Evolutionary conservation across 108 stramenopile species (phyloP), one percentile per base, ranked within the genome.

Genomic region (Skeletonema marinoi): DNA sequence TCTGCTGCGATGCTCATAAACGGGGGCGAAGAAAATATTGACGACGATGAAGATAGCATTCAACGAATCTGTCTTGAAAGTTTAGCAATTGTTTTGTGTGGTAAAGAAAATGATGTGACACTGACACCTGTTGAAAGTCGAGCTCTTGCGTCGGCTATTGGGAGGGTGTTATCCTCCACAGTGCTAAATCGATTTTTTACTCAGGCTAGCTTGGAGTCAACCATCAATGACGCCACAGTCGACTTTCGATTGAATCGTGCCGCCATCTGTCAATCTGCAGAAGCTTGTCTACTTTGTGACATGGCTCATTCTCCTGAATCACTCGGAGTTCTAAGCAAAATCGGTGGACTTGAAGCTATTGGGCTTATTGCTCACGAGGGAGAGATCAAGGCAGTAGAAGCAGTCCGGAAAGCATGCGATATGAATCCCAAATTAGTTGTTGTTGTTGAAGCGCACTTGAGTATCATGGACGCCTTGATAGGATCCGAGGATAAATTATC

Each of bases 291-390:
- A 74, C 82, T 95, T 3, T 92, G 90, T 74, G 86, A 88, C 7
- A 78, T 95, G 32, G 86, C 90, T 12, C 87, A 89, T 56, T 89
- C 81, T 70, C 86, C 88, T 13, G 78, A 81, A 46, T 83, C 92
- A 8, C 74, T 95, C 8, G 51, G 80, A 29, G 68, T 79, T n/a
- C 74, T 95, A 17, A 78, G 85, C 63, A 81, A 80, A 32, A 65
- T 88, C 39, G 90, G 89, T 11, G 94, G 94, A 13, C 74, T 93
- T 16, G 86, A 92, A 70, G 94, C 94, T 32, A 68, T 95, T 14
- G 81, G 87, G 60, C 88, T 90, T 39, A 74, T 95, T 60, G 94
- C 94, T 11, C 88, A 85, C 25, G 94, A 95, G 63, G 94, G 94
- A 12, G 85, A 91, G 36, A 32, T 89, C 2, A 31, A 75, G 0